A percentile compares a stretch with the other conserved stretches of the same genome.
These are phyloP conservation scores for Furcasterigmium sp. DNA, from an alignment of 2,329 filamentous ascomycete species.

Conservation along the genomic window DNA sequence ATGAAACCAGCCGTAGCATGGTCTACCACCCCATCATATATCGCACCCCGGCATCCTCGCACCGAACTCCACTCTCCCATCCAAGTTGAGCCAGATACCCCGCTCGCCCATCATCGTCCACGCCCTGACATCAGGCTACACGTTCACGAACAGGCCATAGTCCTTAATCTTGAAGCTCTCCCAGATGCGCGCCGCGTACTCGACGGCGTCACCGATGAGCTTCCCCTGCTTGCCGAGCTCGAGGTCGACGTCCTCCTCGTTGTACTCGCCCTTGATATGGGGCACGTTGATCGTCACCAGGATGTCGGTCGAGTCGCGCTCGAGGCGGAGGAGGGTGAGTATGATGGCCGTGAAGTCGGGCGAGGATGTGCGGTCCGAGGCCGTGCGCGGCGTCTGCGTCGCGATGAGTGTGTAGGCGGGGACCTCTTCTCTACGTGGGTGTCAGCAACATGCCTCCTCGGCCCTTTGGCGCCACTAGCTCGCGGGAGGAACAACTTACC, in stretches of 20 bases:
- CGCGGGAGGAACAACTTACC: slow-evolving; percentile 29
- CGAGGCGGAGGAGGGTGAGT: slow-evolving; percentile 71
- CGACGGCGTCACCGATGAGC: slow-evolving; percentile 63
- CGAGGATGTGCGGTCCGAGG: slow-evolving; percentile 29
- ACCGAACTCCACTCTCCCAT: no score
- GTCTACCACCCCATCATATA: no score
- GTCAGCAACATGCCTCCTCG: no score
- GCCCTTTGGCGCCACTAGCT: neutral
- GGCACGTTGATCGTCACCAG: slow-evolving; percentile 86
- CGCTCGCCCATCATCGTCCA: no score
- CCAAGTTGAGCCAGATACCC: no score
- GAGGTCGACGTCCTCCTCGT: slow-evolving; percentile 65
- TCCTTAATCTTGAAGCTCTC: slow-evolving; percentile 73
- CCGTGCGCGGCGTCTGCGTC: slow-evolving; percentile 44
- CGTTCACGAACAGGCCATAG: slow-evolving; percentile 65
- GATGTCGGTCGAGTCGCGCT: slow-evolving; percentile 71
- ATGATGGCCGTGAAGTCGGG: slow-evolving; percentile 70
- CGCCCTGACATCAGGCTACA: no score
- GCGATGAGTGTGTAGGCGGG: slow-evolving; percentile 68
- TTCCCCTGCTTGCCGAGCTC: slow-evolving; percentile 60
- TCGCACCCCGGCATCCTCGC: no score
- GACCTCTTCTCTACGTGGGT: slow-evolving; percentile 38
- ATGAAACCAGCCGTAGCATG: no score
- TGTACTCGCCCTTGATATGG: slow-evolving; percentile 69
- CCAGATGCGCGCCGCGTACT: slow-evolving; percentile 64